Conservation (phyloP, 2,329 filamentous ascomycete species). For the Grosmannia serpens region DNA sequence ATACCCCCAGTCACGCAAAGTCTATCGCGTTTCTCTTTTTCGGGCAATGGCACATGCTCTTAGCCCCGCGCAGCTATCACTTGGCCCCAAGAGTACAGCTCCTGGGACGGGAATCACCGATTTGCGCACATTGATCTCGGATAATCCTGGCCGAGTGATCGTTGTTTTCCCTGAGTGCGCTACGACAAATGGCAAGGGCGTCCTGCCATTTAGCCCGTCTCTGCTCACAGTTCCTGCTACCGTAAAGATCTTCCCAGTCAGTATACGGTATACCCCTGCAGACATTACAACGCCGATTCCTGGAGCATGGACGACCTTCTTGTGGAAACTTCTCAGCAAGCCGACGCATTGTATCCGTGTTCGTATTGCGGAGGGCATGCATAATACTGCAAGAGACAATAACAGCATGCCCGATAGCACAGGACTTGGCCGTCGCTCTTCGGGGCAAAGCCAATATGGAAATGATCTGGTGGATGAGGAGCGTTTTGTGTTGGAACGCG, state of each 20-base stretch:
- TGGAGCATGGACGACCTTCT: conserved; percentile 56
- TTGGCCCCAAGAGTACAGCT: conserved; percentile 16
- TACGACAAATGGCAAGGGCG: conserved; percentile 85
- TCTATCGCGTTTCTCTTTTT: conserved; percentile 67
- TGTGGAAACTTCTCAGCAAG: conserved; percentile 77
- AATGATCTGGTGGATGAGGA: conserved; percentile 39
- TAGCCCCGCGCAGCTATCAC: conserved; percentile 37
- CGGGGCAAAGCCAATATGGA: not conserved
- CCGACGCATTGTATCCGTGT: conserved; percentile 87
- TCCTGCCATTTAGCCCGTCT: conserved; percentile 71
- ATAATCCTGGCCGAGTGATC: conserved; percentile 64
- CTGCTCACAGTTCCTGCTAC: conserved; percentile 55
- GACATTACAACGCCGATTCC: conserved; percentile 89
- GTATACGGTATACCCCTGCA: conserved; percentile 74
- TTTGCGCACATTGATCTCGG: conserved; percentile 48
- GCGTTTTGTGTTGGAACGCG: conserved; percentile 58
- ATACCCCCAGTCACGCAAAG: conserved; percentile 61
- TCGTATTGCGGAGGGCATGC: conserved; percentile 68
- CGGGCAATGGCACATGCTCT: conserved; percentile 66
- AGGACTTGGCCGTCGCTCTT: not conserved
- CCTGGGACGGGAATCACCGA: conserved; percentile 38
- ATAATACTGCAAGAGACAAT: conserved; percentile 27
- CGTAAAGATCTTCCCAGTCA: conserved; percentile 80
- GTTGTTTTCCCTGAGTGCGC: conserved; percentile 90
- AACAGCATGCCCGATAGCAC: not conserved